Percentiles rank a stretch among this genome's conserved stretches.
Evolutionary conservation across 108 stramenopile species (phyloP).

Genomic region (Conticribra weissflogii): DNA sequence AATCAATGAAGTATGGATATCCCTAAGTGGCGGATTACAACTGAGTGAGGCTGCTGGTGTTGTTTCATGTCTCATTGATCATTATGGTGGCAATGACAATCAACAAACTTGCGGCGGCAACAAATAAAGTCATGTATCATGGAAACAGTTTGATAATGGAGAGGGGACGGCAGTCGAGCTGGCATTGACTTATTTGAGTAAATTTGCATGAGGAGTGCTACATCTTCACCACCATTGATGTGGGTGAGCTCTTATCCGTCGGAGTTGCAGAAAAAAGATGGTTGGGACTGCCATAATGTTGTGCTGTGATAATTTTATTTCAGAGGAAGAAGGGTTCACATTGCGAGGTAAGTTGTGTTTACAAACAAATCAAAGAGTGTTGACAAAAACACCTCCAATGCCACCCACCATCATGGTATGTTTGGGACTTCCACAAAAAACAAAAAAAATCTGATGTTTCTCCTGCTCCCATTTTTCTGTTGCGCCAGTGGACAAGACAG

Average conservation of each 20-base stretch:
- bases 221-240: constrained; percentile 89
- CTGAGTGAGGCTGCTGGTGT: constrained; percentile 51
- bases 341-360: not conserved
- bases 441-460: constrained; percentile 45
- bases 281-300: constrained; percentile 89
- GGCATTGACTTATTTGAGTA: constrained; percentile 32
- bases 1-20: constrained; percentile 49
- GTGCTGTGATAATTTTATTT: constrained; percentile 30
- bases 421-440: constrained; percentile 75
- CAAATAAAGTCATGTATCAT: constrained; percentile 79
- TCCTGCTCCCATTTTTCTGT: not conserved
- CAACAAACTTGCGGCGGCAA: constrained; percentile 70
- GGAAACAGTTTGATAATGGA: constrained; percentile 76
- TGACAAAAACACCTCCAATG: not conserved
- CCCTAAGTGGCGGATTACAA: constrained; percentile 67
- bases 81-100: constrained; percentile 79
- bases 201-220: constrained; percentile 65
- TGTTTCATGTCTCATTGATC: constrained; percentile 72
- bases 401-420: constrained; percentile 39
- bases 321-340: not conserved
- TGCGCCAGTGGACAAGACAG: constrained; percentile 60
- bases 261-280: constrained; percentile 73
- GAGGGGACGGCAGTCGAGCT: constrained; percentile 49
- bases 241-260: constrained; percentile 59
- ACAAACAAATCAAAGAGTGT: not conserved